Evolutionary conservation across 441 rosid genomes (phyloP).

Genomic region (Pelargonium citronellum): DNA sequence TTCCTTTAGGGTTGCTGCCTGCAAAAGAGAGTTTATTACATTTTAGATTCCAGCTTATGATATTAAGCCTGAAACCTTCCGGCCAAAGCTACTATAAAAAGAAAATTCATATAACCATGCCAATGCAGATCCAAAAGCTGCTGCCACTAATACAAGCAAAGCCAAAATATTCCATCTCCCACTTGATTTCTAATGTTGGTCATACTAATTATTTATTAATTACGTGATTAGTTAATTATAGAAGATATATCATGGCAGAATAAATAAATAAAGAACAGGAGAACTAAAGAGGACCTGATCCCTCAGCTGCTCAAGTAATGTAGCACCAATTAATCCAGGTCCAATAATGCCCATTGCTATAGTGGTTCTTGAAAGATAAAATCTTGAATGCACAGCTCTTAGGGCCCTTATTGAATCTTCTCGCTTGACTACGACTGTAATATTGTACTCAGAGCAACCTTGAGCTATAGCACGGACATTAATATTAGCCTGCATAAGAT

Average conservation of each 20-base stretch:
- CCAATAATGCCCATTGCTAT: constrained; percentile 86
- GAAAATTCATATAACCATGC: too few species aligned
- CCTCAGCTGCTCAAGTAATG: constrained; percentile 83
- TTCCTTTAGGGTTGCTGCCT: constrained; percentile 83
- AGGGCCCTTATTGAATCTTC: constrained; percentile 88
- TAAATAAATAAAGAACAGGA: neutral
- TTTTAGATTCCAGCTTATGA: neutral
- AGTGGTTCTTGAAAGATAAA: constrained; percentile 79
- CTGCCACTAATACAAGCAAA: neutral
- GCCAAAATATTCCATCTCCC: neutral
- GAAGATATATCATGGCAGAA: neutral
- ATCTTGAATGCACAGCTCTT: constrained; percentile 89
- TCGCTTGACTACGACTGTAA: constrained; percentile 72
- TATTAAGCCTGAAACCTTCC: too few species aligned
- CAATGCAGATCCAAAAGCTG: neutral
- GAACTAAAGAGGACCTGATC: constrained; percentile 52
- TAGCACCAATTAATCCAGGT: constrained; percentile 84
- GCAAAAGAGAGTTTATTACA: constrained; percentile 21
- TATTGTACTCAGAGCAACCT: constrained; percentile 92
- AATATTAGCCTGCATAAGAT: constrained; percentile 60
- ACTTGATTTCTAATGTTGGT: neutral
- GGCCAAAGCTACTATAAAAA: too few species aligned
- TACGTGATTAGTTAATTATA: neutral
- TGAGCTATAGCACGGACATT: constrained; percentile 90
- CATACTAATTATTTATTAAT: neutral